These are phyloP conservation scores for Letharia columbiana DNA, from an alignment of 495 filamentous ascomycete species.

Conservation along the genomic window DNA sequence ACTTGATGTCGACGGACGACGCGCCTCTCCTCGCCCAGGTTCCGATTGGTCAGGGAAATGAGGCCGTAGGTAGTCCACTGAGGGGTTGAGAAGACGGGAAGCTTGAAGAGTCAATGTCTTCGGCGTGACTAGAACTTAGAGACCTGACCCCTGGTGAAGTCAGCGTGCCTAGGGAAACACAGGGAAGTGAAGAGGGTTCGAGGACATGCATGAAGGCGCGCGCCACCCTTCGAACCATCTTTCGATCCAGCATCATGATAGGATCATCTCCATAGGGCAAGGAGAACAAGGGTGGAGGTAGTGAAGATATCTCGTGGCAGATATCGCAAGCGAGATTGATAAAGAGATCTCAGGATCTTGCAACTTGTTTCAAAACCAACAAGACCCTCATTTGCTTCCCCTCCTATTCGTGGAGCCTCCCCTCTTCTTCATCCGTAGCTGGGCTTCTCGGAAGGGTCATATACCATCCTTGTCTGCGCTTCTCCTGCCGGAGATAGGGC, in stretches of 20 bases:
- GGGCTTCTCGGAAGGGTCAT: not conserved
- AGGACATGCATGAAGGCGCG: not conserved
- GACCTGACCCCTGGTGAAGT: not conserved
- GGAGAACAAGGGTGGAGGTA: not conserved
- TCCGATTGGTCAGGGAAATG: not conserved
- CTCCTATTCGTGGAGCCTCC: not conserved
- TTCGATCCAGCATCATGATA: not conserved
- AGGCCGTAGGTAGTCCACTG: not conserved
- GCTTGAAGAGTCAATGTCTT: not conserved
- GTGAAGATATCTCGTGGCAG: conserved; percentile 1
- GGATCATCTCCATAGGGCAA: not conserved
- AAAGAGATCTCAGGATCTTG: conserved; percentile 1
- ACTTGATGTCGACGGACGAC: not conserved
- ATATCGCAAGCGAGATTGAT: not conserved
- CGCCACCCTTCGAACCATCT: not conserved
- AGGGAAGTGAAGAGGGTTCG: not conserved
- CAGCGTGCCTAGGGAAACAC: no score
- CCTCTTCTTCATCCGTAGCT: not conserved
- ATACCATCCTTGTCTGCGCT: not conserved
- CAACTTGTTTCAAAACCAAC: not conserved
- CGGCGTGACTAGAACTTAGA: not conserved
- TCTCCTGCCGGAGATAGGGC: not conserved
- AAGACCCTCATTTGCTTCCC: not conserved
- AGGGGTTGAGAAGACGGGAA: not conserved
- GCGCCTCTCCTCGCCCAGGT: not conserved